Conservation (phyloP, 306 rosid species). For the Alnus rubra region DNA sequence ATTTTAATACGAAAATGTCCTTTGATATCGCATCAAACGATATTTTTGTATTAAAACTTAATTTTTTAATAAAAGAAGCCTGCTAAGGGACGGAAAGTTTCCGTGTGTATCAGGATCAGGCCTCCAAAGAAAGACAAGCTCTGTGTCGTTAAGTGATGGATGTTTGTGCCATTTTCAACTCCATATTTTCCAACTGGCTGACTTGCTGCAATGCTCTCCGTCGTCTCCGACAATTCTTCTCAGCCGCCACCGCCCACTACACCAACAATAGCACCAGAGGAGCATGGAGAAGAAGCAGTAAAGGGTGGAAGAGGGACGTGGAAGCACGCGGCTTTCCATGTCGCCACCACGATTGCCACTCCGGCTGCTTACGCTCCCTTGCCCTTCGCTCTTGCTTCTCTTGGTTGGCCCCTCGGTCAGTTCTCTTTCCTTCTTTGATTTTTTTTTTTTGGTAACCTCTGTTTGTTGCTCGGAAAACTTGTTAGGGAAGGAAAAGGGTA, state of each 20-base stretch:
- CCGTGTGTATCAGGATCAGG: too few species aligned
- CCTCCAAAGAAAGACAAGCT: not conserved
- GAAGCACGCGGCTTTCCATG: constrained; percentile 79
- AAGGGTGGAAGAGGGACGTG: constrained; percentile 52
- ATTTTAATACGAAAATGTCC: too few species aligned
- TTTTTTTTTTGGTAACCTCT: not conserved
- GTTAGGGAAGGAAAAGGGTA: not conserved
- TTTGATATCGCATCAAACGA: too few species aligned
- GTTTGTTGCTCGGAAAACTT: not conserved
- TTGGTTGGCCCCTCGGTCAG: constrained; percentile 73
- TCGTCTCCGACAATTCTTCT: constrained; percentile 7
- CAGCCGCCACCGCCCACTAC: not conserved
- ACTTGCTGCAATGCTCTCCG: not conserved
- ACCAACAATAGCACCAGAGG: constrained; percentile 3
- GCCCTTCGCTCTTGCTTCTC: constrained; percentile 82
- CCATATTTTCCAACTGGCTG: not conserved
- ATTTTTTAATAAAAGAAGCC: too few species aligned
- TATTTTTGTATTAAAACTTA: too few species aligned
- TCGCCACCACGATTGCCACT: constrained; percentile 78
- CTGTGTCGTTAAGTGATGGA: not conserved
- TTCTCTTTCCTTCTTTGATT: not conserved
- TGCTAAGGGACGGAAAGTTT: too few species aligned
- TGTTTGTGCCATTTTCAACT: not conserved
- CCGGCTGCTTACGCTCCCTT: constrained; percentile 82
- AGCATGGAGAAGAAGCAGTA: constrained; percentile 7